These are phyloP conservation scores for Pulveroboletus sp. DNA, from an alignment of 768 basidiomycete species.

Conservation along the genomic window DNA sequence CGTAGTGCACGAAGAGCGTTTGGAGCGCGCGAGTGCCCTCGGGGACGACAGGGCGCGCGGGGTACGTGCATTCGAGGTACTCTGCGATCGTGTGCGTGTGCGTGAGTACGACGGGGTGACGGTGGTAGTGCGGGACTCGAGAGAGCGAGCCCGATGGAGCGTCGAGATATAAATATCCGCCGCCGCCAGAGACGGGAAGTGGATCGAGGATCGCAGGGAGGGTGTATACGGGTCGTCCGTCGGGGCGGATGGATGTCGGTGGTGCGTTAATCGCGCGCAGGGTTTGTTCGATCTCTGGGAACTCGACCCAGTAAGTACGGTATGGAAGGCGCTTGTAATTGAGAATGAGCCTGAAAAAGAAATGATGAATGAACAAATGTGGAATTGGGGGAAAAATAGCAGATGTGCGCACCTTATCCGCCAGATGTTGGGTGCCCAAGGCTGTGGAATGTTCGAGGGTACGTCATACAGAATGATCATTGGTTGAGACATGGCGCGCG, in stretches of 20 bases:
- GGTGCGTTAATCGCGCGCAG: slow-evolving; percentile 55
- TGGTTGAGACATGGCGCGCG: slow-evolving; percentile 39
- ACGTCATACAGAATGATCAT: slow-evolving; percentile 65
- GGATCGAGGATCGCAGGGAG: slow-evolving; percentile 69
- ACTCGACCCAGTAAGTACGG: slow-evolving; percentile 65
- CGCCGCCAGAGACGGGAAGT: slow-evolving; percentile 8
- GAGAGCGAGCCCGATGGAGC: slow-evolving; percentile 23
- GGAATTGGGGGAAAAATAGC: not conserved
- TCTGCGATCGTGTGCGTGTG: slow-evolving; percentile 62
- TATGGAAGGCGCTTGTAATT: slow-evolving; percentile 73
- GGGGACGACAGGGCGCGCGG: slow-evolving; percentile 66
- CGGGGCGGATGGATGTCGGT: slow-evolving; percentile 47
- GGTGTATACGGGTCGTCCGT: slow-evolving; percentile 60
- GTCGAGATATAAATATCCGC: not conserved
- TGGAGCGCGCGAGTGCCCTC: slow-evolving; percentile 67
- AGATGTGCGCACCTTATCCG: slow-evolving; percentile 48
- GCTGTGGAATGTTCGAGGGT: slow-evolving; percentile 52
- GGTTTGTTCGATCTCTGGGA: slow-evolving; percentile 61
- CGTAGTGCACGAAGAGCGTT: slow-evolving; percentile 62
- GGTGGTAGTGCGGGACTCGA: slow-evolving; percentile 11
- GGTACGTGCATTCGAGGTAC: slow-evolving; percentile 65
- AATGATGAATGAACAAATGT: not conserved
- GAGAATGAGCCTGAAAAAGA: slow-evolving; percentile 53
- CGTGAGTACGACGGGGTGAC: slow-evolving; percentile 48
- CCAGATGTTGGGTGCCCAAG: slow-evolving; percentile 80